Evolutionary conservation across 2,329 filamentous ascomycete species (phyloP).

Genomic region (Aspergillus luchuensis): DNA sequence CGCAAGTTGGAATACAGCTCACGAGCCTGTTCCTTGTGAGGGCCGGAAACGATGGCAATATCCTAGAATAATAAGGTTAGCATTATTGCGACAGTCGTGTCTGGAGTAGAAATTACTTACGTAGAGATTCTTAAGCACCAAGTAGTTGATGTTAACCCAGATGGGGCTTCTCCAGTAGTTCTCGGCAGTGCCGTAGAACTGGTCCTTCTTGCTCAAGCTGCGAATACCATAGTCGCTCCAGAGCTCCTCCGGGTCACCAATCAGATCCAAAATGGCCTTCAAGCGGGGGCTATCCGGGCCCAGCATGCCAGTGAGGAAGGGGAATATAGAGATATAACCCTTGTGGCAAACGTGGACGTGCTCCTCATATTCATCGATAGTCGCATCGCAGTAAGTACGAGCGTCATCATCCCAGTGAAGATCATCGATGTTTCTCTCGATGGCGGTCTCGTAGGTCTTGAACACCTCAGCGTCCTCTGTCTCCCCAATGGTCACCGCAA

Average conservation of each 20-base stretch:
- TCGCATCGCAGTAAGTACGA: slow-evolving; percentile 89
- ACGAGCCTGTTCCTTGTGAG: slow-evolving; percentile 68
- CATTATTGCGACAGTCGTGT: neutral
- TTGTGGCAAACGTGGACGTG: slow-evolving; percentile 89
- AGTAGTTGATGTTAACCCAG: slow-evolving; percentile 96
- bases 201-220: slow-evolving; percentile 80
- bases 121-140: slow-evolving; percentile 75
- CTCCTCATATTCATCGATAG: slow-evolving; percentile 94
- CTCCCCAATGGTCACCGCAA: slow-evolving; percentile 74
- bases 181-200: slow-evolving; percentile 84
- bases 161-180: slow-evolving; percentile 97
- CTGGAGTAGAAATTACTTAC: slow-evolving; percentile 54
- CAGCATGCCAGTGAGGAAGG: slow-evolving; percentile 82
- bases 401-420: slow-evolving; percentile 85
- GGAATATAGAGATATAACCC: slow-evolving; percentile 91
- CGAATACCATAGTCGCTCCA: slow-evolving; percentile 88
- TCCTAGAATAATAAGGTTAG: slow-evolving; percentile 51
- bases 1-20: slow-evolving; percentile 76
- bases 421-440: slow-evolving; percentile 83
- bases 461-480: slow-evolving; percentile 75
- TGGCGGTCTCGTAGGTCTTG: slow-evolving; percentile 70
- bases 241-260: slow-evolving; percentile 80
- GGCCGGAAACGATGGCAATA: slow-evolving; percentile 64
- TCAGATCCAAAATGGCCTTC: slow-evolving; percentile 72
- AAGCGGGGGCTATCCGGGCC: slow-evolving; percentile 72